Base-by-base conservation (phyloP, 2,329 filamentous ascomycete genomes). In the Nemania abortiva region DNA sequence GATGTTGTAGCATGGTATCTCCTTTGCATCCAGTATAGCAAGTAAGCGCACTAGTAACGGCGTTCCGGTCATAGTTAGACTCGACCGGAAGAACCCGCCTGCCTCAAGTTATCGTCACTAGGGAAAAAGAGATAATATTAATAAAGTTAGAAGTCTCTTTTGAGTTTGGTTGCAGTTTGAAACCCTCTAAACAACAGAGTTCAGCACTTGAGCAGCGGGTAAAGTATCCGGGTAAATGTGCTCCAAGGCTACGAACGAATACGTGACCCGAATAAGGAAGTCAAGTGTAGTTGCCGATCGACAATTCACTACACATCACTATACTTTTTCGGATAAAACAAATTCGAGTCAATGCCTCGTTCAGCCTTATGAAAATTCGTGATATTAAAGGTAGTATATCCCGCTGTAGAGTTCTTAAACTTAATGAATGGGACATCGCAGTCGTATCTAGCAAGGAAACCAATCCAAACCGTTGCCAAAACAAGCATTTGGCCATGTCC, bases 181-280 rank as follows among this genome's bases (percentile, higher is more conserved):
- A 13, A 4, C 27, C 45, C 31, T 39, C 22, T 20, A 11, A n/a
- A 57, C 18, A 39, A 18, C 1, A 39, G 13, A 5, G 6, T 47
- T 15, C 31, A 13, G 22, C 27, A 47, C 20, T 22, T 20, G 15
- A 57, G 50, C 18, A 50, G 52, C 63, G 66, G 66, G 53, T 69
- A 69, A 69, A 66, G 57, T 58, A 29, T 6, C 66, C 63, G 67
- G 67, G 50, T 69, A 69, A 69, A 69, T 52, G 9, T 34, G 18
- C 20, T 31, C n/a, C 18, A n/a, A 47, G 7, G 42, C 18, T 42
- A 13, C 31, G 34, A 9, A 45, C 22, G 6, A n/a, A 9, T 50
- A 39, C 42, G 22, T 34, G 3, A 39, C 11, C 20, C 13, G 24
- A 39, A 47, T 50, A 7, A 37, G 31, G 20, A 2, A 53, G 39